Conservation (phyloP, 495 filamentous ascomycete species). For the Hyaloscypha hepaticicola region DNA sequence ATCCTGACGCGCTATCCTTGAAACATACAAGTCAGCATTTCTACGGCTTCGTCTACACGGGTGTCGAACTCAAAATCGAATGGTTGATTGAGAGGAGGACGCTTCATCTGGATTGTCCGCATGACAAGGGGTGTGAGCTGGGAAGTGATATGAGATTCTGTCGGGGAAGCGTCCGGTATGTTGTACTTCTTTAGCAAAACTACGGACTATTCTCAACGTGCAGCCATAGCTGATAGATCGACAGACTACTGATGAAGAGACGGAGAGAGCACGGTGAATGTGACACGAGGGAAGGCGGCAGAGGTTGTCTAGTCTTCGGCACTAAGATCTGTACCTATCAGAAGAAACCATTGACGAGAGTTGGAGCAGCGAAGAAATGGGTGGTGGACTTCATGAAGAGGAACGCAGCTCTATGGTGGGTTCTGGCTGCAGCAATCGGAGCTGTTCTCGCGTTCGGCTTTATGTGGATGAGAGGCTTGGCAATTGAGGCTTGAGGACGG, state of each 20-base stretch:
- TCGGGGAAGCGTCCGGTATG: conserved; percentile 50
- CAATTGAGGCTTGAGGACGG: not conserved
- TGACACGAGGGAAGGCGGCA: conserved; percentile 47
- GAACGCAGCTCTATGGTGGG: conserved; percentile 5
- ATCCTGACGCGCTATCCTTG: conserved; percentile 58
- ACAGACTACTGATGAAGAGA: conserved; percentile 51
- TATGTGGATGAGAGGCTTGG: conserved; percentile 2
- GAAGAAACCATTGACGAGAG: conserved; percentile 3
- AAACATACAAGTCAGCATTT: conserved; percentile 65
- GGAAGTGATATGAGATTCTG: conserved; percentile 53
- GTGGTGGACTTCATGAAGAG: not conserved
- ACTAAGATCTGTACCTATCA: conserved; percentile 39
- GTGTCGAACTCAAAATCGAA: conserved; percentile 61
- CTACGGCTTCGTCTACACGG: conserved; percentile 62
- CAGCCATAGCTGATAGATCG: not conserved
- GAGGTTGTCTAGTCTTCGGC: conserved; percentile 53
- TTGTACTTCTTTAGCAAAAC: not conserved
- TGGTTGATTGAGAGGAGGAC: conserved; percentile 62
- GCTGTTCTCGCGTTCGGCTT: not conserved
- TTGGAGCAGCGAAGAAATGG: conserved; percentile 6
- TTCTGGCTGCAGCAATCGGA: conserved; percentile 5
- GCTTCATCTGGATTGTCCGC: conserved; percentile 52
- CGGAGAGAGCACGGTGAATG: conserved; percentile 53
- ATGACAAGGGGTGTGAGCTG: conserved; percentile 47
- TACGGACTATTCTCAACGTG: not conserved